Percentiles rank a stretch among this genome's conserved stretches.
Evolutionary conservation across 139 green algal genomes (phyloP).

Genomic region (Pedinophyceae sp.): DNA sequence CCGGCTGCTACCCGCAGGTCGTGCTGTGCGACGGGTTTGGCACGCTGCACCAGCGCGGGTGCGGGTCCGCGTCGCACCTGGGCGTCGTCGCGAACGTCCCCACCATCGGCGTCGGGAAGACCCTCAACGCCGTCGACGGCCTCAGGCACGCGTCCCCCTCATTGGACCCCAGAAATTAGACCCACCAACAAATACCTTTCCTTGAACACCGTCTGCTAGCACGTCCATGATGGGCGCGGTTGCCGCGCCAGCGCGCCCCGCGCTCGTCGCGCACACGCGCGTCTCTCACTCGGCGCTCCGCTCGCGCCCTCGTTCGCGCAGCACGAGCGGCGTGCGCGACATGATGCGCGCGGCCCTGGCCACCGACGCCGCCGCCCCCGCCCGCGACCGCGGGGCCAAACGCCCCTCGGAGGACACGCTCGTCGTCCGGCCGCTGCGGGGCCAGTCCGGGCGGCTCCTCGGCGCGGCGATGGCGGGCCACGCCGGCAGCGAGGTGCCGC

Average conservation of each 20-base stretch:
- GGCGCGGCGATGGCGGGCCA: conserved; percentile 21
- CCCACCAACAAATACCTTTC: conserved; percentile 3
- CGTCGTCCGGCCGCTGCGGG: neutral
- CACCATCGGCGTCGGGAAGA: conserved; percentile 37
- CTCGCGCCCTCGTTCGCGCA: neutral
- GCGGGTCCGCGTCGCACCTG: conserved; percentile 41
- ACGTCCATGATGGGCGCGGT: conserved; percentile 6
- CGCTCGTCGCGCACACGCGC: neutral
- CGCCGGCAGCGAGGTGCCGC: conserved; percentile 12
- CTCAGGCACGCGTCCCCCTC: too few species aligned
- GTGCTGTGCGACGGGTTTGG: conserved; percentile 50
- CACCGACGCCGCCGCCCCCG: neutral
- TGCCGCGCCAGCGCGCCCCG: neutral
- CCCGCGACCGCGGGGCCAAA: neutral
- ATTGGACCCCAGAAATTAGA: too few species aligned
- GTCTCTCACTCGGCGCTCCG: neutral
- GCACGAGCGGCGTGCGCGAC: conserved; percentile 7
- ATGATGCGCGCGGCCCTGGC: conserved; percentile 3
- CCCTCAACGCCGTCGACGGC: conserved; percentile 15
- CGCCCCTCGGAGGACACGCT: neutral
- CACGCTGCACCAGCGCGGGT: conserved; percentile 32
- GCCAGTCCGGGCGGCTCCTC: conserved; percentile 4
- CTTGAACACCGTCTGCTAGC: conserved; percentile 8
- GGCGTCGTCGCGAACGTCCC: conserved; percentile 32
- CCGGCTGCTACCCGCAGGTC: conserved; percentile 27